Evolutionary conservation across 768 basidiomycete species (phyloP), one percentile per base, ranked within the genome.

Genomic region (Russula abietina): DNA sequence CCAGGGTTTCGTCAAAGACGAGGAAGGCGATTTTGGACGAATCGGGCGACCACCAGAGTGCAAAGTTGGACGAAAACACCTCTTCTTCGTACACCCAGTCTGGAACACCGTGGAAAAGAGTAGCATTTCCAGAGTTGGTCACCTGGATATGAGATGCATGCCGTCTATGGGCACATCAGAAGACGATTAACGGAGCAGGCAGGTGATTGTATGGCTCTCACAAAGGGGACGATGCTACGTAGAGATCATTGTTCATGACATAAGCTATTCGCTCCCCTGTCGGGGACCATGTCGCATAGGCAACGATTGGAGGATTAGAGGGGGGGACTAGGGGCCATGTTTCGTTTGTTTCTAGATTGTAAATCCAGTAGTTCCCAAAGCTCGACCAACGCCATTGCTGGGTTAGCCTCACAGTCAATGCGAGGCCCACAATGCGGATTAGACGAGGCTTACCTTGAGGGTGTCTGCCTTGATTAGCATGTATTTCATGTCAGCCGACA

Each of bases 41-140:
- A 68, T 87, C 81, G 4, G 95, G 96, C 11, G 90, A 88, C 89
- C 91, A 98, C 93, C 93, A 98, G 5, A 96, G 77, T 0, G 94
- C 86, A 53, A 73, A 84, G 70, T 93, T 83, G 43, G 75, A 71
- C 3, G 80, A 75, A 68, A 93, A 89, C 26, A 98, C 84, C 71
- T 97, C 93, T 71, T 96, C 93, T 72, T 96, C 93, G 73, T 95
- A 95, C 5, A 98, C 96, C 96, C 97, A 98, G 72, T 97, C 93
- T 0, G 93, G 91, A 2, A 97, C 89, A 8, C 97, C 97, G 69
- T 98, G 86, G 79, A 98, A 97, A 17, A 95, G 79, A 0, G 89
- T 88, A 0, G 84, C 80, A 56, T 88, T 90, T 0, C 97, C 97
- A 16, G 86, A 83, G 1, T 78, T 76, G 2, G 96, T 99, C 11